A percentile compares a stretch with the other conserved stretches of the same genome.
Conservation (phyloP, 495 filamentous ascomycete species). For the Saxophila tyrrhenica region DNA sequence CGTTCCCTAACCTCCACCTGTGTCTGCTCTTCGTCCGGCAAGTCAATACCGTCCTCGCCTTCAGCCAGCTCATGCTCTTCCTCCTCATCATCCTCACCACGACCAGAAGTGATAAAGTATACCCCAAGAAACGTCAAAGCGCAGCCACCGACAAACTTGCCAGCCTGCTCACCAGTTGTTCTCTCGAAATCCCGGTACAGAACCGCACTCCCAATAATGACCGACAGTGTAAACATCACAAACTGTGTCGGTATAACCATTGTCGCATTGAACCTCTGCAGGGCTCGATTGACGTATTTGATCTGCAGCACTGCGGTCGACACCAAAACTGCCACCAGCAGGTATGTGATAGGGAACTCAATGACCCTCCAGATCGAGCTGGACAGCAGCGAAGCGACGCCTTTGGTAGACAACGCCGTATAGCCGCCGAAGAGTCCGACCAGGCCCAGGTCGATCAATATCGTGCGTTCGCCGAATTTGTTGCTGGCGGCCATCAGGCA, state of each 20-base stretch:
- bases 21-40: slow-evolving; percentile 27
- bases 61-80: slow-evolving; percentile 44
- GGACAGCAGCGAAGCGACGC: slow-evolving; percentile 86
- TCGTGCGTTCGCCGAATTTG: slow-evolving; percentile 68
- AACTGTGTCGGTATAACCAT: slow-evolving; percentile 97
- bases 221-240: slow-evolving; percentile 87
- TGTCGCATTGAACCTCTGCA: slow-evolving; percentile 91
- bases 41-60: slow-evolving; percentile 34
- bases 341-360: slow-evolving; percentile 84
- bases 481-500: slow-evolving; percentile 70
- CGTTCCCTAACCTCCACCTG: slow-evolving; percentile 20
- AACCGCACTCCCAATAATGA: slow-evolving; percentile 86
- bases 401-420: slow-evolving; percentile 90
- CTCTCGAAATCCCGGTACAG: slow-evolving; percentile 90
- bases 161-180: slow-evolving; percentile 52
- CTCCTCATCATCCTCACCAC: slow-evolving; percentile 37
- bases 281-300: slow-evolving; percentile 85
- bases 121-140: slow-evolving; percentile 85
- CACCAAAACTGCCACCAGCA: slow-evolving; percentile 62
- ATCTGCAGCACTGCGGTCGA: slow-evolving; percentile 88
- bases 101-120: slow-evolving; percentile 75
- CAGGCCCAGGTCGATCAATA: slow-evolving; percentile 84
- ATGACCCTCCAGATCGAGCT: slow-evolving; percentile 76
- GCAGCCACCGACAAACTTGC: slow-evolving; percentile 83
- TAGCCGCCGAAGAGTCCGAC: slow-evolving; percentile 95